These are phyloP conservation scores for Astrothelium subdiscretum DNA, from an alignment of 495 filamentous ascomycete genomes.

Conservation along the genomic window DNA sequence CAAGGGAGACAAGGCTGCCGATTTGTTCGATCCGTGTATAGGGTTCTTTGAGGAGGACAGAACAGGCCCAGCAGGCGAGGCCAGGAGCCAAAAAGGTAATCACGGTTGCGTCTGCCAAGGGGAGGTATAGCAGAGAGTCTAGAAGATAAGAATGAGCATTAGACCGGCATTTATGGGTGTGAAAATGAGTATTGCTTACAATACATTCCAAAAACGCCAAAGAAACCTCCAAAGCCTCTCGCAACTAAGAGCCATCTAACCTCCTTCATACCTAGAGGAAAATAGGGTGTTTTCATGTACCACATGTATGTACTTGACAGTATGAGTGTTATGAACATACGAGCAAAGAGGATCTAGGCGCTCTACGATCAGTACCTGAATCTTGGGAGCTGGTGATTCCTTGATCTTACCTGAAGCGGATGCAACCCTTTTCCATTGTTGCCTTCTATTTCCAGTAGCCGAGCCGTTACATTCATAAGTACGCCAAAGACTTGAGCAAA, in stretches of 20 bases:
- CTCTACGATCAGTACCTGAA: background rate
- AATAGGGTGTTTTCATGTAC: slow-evolving; percentile 51
- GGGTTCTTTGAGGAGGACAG: slow-evolving; percentile 59
- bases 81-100: slow-evolving; percentile 82
- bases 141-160: background rate
- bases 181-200: slow-evolving; percentile 33
- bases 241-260: slow-evolving; percentile 55
- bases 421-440: slow-evolving; percentile 54
- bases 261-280: slow-evolving; percentile 56
- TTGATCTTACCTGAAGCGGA: slow-evolving; percentile 57
- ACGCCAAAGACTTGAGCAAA: slow-evolving; percentile 74
- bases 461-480: slow-evolving; percentile 76
- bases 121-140: slow-evolving; percentile 78
- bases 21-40: slow-evolving; percentile 71
- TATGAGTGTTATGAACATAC: slow-evolving; percentile 67
- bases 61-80: slow-evolving; percentile 73
- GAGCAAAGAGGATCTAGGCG: slow-evolving; percentile 60
- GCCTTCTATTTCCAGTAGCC: slow-evolving; percentile 64
- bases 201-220: slow-evolving; percentile 71
- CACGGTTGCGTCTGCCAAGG: slow-evolving; percentile 82
- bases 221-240: slow-evolving; percentile 68
- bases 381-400: background rate
- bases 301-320: slow-evolving; percentile 65
- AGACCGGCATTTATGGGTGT: background rate
- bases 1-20: slow-evolving; percentile 61